A percentile compares a stretch with the other conserved stretches of the same genome.
Evolutionary conservation across 2,329 filamentous ascomycete genomes (phyloP).

Genomic region (Stromatinia cepivora): DNA sequence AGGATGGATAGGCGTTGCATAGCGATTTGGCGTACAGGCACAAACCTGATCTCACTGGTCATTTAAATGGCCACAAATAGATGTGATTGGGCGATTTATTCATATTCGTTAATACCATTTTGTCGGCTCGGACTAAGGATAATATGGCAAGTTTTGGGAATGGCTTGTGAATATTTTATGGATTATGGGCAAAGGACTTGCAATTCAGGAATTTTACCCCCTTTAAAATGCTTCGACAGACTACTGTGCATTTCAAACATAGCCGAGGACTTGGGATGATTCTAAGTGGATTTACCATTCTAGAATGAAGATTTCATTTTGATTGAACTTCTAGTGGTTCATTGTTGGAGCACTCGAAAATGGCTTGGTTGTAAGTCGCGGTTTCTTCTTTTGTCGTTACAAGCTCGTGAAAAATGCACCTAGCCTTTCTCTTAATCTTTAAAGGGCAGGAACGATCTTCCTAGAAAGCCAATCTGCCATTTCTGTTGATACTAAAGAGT

Average conservation of each 20-base stretch:
- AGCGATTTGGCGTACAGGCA: slow-evolving; percentile 40
- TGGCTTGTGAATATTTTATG: slow-evolving; percentile 20
- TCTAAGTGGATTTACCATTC: neutral
- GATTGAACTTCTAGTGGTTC: neutral
- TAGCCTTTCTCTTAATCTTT: neutral
- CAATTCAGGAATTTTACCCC: slow-evolving; percentile 11
- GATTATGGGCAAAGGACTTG: slow-evolving; percentile 8
- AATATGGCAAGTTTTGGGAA: slow-evolving; percentile 20
- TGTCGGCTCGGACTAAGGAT: slow-evolving; percentile 19
- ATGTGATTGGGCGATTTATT: slow-evolving; percentile 17
- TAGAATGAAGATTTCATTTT: neutral
- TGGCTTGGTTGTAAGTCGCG: slow-evolving; percentile 12
- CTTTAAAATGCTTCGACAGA: slow-evolving; percentile 5
- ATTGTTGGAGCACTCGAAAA: neutral
- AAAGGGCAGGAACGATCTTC: neutral
- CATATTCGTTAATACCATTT: slow-evolving; percentile 37
- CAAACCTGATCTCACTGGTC: slow-evolving; percentile 24
- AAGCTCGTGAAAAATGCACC: neutral
- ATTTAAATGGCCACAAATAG: slow-evolving; percentile 15
- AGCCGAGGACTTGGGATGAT: neutral
- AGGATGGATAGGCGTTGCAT: slow-evolving; percentile 40
- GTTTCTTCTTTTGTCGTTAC: slow-evolving; percentile 12
- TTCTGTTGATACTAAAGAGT: neutral
- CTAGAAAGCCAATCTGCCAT: neutral
- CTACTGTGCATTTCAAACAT: slow-evolving; percentile 1